Evolutionary conservation across 75 land plant species (phyloP).

Genomic region (Pinus albicaulis): DNA sequence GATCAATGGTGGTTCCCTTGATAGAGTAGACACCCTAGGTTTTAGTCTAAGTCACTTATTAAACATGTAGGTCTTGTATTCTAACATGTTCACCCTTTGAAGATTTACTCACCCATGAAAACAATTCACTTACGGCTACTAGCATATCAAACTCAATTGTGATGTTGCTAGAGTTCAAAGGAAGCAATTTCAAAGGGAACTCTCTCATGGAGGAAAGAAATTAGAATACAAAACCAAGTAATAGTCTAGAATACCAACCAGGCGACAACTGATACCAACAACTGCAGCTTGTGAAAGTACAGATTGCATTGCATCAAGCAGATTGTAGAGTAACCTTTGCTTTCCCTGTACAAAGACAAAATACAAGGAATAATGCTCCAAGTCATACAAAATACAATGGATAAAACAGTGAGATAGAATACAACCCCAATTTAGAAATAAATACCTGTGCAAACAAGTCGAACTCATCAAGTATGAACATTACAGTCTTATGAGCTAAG

Average conservation of each 20-base stretch:
- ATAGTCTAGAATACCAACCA: conserved; percentile 37
- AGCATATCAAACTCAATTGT: no score
- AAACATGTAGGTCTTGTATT: no score
- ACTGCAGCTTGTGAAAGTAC: conserved; percentile 86
- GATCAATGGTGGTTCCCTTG: no score
- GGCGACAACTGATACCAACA: conserved; percentile 87
- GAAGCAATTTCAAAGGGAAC: no score
- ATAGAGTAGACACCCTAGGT: no score
- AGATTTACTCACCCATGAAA: no score
- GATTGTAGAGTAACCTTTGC: conserved; percentile 86
- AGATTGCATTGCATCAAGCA: conserved; percentile 93
- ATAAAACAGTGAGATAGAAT: conserved; percentile 1
- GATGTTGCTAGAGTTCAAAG: no score
- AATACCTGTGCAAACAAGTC: conserved; percentile 95
- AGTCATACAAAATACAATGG: background rate
- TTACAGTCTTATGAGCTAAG: conserved; percentile 81
- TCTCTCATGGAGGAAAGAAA: no score
- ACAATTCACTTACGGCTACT: no score
- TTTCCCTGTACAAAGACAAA: conserved; percentile 54
- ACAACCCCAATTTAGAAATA: background rate
- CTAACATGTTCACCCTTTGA: no score
- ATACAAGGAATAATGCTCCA: background rate
- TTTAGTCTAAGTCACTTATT: no score
- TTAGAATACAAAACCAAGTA: no score
- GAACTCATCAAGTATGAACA: conserved; percentile 92